Evolutionary conservation across 345 rosid species (phyloP), one percentile per base, ranked within the genome.

Genomic region (Eucalyptus lansdowneana): DNA sequence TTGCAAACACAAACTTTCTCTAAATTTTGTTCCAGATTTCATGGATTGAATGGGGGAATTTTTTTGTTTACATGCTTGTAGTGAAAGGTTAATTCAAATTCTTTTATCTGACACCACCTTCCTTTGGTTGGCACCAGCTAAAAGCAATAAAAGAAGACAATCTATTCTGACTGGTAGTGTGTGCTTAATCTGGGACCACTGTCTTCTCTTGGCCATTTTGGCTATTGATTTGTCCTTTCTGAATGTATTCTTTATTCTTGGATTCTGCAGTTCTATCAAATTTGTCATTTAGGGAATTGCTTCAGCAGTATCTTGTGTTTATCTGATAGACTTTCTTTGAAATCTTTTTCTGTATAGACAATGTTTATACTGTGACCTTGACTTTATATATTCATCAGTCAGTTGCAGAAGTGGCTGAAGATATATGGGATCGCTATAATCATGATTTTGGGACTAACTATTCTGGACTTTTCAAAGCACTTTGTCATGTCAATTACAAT

Each of bases 401-500:
- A 62, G 93, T 97, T 90, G 98, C 99, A 76, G 98, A 95, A 94
- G 90, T 96, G 90, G 98, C 98, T 49, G 99, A 98, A 92, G 98
- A 95, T 94, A 88, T 98, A 89, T 98, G 99, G 99, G 98, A 97
- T 89, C 94, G 96, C 91, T 98, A 97, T 95, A 99, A 98, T 67
- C 69, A 93, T 91, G 99, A 96, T 44, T 91, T 96, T 89, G 99
- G 99, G 81, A 96, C 96, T n/a, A 97, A 98, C 90, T 98, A 97
- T 93, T 95, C 99, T 27, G 97, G 96, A 92, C 93, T 97, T 87
- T 97, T 94, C 90, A 96, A 93, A 91, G 98, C 98, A 87, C 98
- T 98, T 89, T 94, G 96, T 88, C 97, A 98, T 92, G 87, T 93
- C 87, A 95, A 98, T 92, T 95, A 96, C 89, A 97, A 97, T 90